phyloP scores from a whole-genome alignment of 257 asterid species.

The Lycium barbarum region DNA sequence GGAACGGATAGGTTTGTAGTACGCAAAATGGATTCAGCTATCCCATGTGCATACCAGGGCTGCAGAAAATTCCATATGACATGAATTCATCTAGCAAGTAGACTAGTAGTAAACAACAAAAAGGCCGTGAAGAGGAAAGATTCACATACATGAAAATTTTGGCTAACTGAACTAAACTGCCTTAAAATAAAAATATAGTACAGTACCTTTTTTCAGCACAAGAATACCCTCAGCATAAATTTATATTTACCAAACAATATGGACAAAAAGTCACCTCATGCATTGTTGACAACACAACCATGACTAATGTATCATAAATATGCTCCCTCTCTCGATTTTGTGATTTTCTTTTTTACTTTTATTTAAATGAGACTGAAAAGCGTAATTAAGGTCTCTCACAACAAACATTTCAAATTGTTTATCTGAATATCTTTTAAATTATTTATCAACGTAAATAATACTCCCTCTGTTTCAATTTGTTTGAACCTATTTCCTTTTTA shows the following conservation, averaged over 20 bases:
- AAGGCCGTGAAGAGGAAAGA: neutral
- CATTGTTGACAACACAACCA: neutral
- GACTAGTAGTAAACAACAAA: neutral
- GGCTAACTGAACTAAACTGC: neutral
- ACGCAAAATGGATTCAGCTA: constrained; percentile 91
- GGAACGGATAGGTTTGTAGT: constrained; percentile 88
- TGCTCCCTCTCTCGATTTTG: neutral
- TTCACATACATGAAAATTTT: neutral
- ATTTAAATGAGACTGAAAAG: neutral
- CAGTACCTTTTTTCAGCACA: neutral
- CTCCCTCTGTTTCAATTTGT: no score
- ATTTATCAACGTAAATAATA: neutral
- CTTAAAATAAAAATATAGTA: neutral
- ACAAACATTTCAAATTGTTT: neutral
- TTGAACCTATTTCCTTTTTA: no score
- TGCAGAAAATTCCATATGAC: constrained; percentile 32
- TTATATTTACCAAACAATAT: neutral
- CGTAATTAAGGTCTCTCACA: neutral
- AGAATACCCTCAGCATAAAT: neutral
- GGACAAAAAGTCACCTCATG: neutral
- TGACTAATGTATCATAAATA: neutral
- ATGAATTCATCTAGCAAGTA: neutral
- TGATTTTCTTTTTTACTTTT: neutral
- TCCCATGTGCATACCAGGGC: constrained; percentile 99
- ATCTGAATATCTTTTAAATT: neutral